Conservation (phyloP, 257 asterid species). For the Solanum rostratum region DNA sequence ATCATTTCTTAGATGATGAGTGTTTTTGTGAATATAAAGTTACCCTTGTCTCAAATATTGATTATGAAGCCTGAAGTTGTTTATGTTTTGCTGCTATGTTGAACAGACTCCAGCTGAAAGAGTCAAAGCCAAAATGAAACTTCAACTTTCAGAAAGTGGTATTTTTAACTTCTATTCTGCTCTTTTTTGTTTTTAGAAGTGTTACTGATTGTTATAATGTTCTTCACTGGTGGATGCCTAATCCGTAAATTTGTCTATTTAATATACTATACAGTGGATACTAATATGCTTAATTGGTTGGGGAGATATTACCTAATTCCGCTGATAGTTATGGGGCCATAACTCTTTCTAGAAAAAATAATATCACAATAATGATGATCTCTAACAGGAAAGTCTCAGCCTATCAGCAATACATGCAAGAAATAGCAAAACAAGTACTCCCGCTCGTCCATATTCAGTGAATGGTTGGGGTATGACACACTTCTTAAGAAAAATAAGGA, state of each 20-base stretch:
- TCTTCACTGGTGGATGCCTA: background rate
- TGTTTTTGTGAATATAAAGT: background rate
- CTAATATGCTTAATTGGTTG: background rate
- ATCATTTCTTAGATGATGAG: background rate
- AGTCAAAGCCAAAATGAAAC: conserved; percentile 89
- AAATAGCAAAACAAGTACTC: background rate
- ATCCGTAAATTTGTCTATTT: background rate
- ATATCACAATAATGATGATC: background rate
- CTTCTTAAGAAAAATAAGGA: background rate
- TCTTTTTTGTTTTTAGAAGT: background rate
- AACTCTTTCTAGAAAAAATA: background rate
- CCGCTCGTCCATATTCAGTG: background rate
- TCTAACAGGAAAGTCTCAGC: background rate
- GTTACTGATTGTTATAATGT: background rate
- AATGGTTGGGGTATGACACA: background rate
- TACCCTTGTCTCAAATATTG: background rate
- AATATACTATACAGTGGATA: background rate
- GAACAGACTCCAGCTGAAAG: conserved; percentile 76
- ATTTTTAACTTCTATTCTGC: background rate
- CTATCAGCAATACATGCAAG: background rate
- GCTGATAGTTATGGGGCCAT: background rate
- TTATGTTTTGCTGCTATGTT: conserved; percentile 5
- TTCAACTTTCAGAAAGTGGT: conserved; percentile 90
- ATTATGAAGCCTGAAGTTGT: background rate
- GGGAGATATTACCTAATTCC: background rate